Conservation (phyloP, 2,329 filamentous ascomycete genomes). For the Ascochyta fabae region DNA sequence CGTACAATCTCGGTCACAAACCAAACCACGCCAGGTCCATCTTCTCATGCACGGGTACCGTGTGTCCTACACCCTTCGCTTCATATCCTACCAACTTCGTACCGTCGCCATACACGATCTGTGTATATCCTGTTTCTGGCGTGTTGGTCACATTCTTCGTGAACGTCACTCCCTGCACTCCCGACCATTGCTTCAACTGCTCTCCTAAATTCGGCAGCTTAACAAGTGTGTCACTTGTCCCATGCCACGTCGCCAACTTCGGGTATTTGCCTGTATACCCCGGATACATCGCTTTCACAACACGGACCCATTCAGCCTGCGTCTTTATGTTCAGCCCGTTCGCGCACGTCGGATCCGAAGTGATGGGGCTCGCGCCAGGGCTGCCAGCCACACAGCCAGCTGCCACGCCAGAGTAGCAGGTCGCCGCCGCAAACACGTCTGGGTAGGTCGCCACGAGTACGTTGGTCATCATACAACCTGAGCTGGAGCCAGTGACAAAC, state of each 20-base stretch:
- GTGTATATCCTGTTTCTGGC: slow-evolving; percentile 32
- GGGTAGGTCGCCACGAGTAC: slow-evolving; percentile 40
- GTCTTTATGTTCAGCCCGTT: slow-evolving; percentile 27
- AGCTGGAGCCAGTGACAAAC: slow-evolving; percentile 36
- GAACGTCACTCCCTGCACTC: slow-evolving; percentile 27
- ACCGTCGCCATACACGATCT: slow-evolving; percentile 38
- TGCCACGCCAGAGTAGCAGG: slow-evolving; percentile 37
- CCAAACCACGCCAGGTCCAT: slow-evolving; percentile 16
- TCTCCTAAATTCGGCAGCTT: slow-evolving; percentile 34
- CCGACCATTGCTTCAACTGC: slow-evolving; percentile 40
- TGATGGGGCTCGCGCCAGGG: slow-evolving; percentile 43
- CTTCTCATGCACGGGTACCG: slow-evolving; percentile 24
- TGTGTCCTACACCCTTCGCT: slow-evolving; percentile 34
- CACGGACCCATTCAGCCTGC: slow-evolving; percentile 38
- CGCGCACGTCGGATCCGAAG: slow-evolving; percentile 30
- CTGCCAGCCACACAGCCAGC: slow-evolving; percentile 49
- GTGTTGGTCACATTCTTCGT: slow-evolving; percentile 27
- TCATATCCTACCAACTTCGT: slow-evolving; percentile 34
- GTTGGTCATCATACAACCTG: slow-evolving; percentile 44
- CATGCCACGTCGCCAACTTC: slow-evolving; percentile 48
- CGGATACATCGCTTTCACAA: slow-evolving; percentile 46
- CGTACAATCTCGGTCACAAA: neutral
- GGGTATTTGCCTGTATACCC: slow-evolving; percentile 46
- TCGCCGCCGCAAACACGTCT: slow-evolving; percentile 35
- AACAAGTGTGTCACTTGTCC: slow-evolving; percentile 43